Percentiles rank a stretch among this genome's conserved stretches.
phyloP scores from a whole-genome alignment of 768 basidiomycete species.

The Daedalea quercina region DNA sequence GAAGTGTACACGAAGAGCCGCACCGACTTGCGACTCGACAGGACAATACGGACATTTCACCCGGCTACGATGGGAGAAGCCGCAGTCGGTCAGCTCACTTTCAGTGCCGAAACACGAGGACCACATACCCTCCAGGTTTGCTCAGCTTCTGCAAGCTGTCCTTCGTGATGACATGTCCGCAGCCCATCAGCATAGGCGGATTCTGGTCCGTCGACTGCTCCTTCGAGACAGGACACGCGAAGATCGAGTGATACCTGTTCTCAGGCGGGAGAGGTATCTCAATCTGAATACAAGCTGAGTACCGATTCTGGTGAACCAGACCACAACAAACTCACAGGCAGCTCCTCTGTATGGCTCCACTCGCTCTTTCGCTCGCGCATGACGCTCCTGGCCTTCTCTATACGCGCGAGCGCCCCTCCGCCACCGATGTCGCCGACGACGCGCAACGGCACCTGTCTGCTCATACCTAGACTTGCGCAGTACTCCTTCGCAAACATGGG shows the following conservation, averaged over 20 bases:
- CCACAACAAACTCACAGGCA: conserved; percentile 47
- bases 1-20: conserved; percentile 63
- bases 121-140: conserved; percentile 75
- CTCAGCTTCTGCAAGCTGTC: conserved; percentile 88
- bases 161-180: conserved; percentile 92
- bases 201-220: conserved; percentile 91
- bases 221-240: conserved; percentile 96
- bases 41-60: conserved; percentile 99
- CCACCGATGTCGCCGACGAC: conserved; percentile 93
- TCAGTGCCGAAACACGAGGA: conserved; percentile 14
- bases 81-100: too few species aligned
- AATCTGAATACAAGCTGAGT: conserved; percentile 46
- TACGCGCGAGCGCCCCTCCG: conserved; percentile 82
- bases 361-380: conserved; percentile 92
- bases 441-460: conserved; percentile 78
- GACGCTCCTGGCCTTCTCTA: conserved; percentile 90
- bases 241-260: conserved; percentile 93
- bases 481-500: conserved; percentile 86
- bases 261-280: conserved; percentile 85
- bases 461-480: conserved; percentile 82
- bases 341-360: conserved; percentile 84
- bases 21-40: conserved; percentile 53
- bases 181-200: conserved; percentile 96
- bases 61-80: conserved; percentile 39
- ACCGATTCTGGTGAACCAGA: not conserved